Evolutionary conservation across 345 rosid species (phyloP), one percentile per base, ranked within the genome.

Genomic region (Aurinia saxatilis): DNA sequence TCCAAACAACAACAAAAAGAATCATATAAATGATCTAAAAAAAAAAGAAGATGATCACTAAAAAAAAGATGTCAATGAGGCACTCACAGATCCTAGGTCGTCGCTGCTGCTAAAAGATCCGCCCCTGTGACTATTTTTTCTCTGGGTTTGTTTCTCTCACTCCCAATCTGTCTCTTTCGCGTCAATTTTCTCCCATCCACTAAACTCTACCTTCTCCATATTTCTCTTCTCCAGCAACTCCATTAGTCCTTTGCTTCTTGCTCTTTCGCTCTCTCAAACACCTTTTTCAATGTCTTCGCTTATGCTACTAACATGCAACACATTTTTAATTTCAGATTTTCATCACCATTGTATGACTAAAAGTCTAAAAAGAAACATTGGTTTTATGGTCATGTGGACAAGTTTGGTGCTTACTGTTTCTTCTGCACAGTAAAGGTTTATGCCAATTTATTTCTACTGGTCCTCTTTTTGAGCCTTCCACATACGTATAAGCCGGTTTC

Each of bases 391-490:
- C 18, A 36, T 25, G 67, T 53, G n/a, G n/a, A n/a, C n/a, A n/a
- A n/a, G n/a, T 51, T 51, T 50, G 12, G 7, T 39, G 54, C 89
- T 82, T 77, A 91, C 96, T 14, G 95, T 90, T 85, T 87, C 95
- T 62, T 90, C 95, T 0, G 97, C 88, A 56, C 99, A 90, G 72
- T 82, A 81, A 18, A 82, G 97, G 78, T 93, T 87, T 54, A 96
- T 90, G 44, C 75, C 96, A 47, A 90, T 81, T 81, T 48, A 93
- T 90, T 63, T 96, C 96, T 1, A 85, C 85, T 46, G 97, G 96
- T 68, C 96, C 97, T 75, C 97, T 81, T 79, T 79, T 87, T 93
- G 52, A 93, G 79, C 97, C 99, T 90, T 41, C 95, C 99, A 54
- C 96, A 85, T n/a, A 85, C 99, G 21, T 93, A 90, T 72, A 87